Conservation (phyloP, 2,329 filamentous ascomycete species). For the Apiospora pterosperma region DNA sequence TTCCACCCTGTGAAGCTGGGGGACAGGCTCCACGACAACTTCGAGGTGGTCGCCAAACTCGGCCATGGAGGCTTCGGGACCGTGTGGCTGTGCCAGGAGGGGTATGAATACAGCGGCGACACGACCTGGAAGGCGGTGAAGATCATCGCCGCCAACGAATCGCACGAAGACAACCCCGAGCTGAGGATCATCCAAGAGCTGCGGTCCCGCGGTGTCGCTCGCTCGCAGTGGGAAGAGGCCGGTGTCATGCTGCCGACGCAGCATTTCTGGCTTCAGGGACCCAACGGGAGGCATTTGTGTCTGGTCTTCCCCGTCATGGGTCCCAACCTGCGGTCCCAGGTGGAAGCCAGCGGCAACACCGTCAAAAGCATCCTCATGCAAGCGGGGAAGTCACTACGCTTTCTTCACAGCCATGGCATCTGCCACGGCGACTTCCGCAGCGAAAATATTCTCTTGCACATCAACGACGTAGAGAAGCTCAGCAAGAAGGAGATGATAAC, state of each 20-base stretch:
- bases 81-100: conserved; percentile 6
- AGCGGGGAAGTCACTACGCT: background rate
- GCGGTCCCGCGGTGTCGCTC: background rate
- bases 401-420: background rate
- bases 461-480: conserved; percentile 2
- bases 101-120: background rate
- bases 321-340: background rate
- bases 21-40: background rate
- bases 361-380: background rate
- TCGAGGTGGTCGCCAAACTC: conserved; percentile 5
- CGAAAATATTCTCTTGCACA: conserved; percentile 3
- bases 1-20: conserved; percentile 5
- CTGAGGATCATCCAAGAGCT: background rate
- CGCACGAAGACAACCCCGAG: background rate
- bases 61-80: conserved; percentile 2
- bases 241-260: background rate
- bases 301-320: conserved; percentile 5
- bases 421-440: conserved; percentile 8
- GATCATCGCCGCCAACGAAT: background rate
- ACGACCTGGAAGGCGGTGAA: conserved; percentile 3
- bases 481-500: conserved; percentile 3
- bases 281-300: background rate
- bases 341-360: background rate
- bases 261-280: background rate
- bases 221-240: background rate